Evolutionary conservation across 495 filamentous ascomycete genomes (phyloP), one percentile per base, ranked within the genome.

Genomic region (Tuber melanosporum): DNA sequence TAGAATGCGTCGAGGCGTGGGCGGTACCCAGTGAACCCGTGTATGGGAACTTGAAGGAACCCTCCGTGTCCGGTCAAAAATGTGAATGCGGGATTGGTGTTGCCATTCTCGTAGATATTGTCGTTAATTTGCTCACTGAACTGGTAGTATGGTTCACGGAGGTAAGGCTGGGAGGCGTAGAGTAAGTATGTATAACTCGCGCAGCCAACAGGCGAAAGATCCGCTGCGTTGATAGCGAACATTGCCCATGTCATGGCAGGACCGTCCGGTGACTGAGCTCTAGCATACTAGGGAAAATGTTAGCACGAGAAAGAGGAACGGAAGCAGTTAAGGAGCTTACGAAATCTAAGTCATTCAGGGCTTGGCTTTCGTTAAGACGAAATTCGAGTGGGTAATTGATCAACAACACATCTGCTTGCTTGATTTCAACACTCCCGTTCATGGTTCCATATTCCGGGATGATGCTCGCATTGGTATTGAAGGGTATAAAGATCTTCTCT

Each of bases 121-220:
- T 94, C 92, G 46, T 89, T 83, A 57, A 92, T 86, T 80, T 94
- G 92, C 81, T 94, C 92, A 0, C 91, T 88, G 84, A 88, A 89
- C 77, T 90, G 89, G 83, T 87, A 90, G 83, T 84, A 90, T 10
- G 89, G 89, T 32, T 84, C 86, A 19, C 89, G 86, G 36, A 86
- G 82, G 78, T 90, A 90, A 0, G 89, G 89, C 71, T 88, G 81
- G 36, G 84, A 86, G 36, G 84, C 85, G 73, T 87, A 85, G 10
- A 89, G 82, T 9, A 85, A 85, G 82, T 90, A 90, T 0, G 89
- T 89, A 76, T 88, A 89, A 4, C 86, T 83, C 10, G 88, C 85
- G 77, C 89, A 90, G 19, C 89, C 89, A 10, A 87, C 86, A 14
- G 85, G 85, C 36, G 87, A 88, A 26, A 89, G 81, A 19, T 87